Evolutionary conservation across 805 yeast species (phyloP).

Genomic region (Monosporozyma aerobia): DNA sequence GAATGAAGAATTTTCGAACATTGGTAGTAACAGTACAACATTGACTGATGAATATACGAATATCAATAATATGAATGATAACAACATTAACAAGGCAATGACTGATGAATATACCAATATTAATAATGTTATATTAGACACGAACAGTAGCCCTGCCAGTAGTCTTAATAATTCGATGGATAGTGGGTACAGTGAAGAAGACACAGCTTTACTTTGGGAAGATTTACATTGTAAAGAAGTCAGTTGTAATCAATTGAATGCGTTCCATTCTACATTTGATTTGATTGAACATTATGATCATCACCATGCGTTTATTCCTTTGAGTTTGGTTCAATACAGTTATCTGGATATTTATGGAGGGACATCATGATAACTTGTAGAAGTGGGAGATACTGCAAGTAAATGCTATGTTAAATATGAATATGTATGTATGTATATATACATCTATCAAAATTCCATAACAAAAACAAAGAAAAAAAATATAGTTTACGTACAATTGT

Average conservation of each 20-base stretch:
- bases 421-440: too few species aligned
- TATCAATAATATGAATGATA: not conserved
- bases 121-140: not conserved
- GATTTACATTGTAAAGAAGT: conserved; percentile 11
- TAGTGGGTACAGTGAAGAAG: not conserved
- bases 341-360: conserved; percentile 8
- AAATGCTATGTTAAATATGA: not conserved
- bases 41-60: not conserved
- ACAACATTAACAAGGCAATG: too few species aligned
- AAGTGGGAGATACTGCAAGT: not conserved
- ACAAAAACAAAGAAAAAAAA: too few species aligned
- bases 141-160: not conserved
- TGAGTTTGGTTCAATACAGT: conserved; percentile 15
- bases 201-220: not conserved
- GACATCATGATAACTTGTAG: not conserved
- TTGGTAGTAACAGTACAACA: not conserved
- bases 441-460: too few species aligned
- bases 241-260: not conserved
- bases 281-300: conserved; percentile 22
- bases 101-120: not conserved
- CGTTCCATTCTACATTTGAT: conserved; percentile 9
- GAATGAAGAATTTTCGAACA: not conserved
- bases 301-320: conserved; percentile 14
- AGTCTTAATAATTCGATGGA: not conserved
- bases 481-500: too few species aligned